Evolutionary conservation across 2,329 filamentous ascomycete genomes (phyloP).

Genomic region (Epichloe festucae): DNA sequence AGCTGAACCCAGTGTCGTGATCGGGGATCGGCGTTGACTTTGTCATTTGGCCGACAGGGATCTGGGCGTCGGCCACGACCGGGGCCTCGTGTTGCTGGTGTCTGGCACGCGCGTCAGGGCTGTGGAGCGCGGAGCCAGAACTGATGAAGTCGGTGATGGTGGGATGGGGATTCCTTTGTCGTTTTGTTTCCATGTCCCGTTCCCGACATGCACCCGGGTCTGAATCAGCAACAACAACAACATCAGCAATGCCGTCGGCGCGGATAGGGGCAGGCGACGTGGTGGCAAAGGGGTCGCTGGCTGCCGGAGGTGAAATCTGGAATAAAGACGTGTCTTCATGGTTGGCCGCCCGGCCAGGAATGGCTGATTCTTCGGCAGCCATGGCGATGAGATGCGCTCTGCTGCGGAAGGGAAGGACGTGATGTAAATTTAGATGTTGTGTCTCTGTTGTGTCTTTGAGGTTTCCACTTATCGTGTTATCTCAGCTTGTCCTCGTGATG

Average conservation of each 20-base stretch:
- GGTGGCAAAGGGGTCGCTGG: constrained; percentile 2
- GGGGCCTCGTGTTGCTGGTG: constrained; percentile 7
- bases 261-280: constrained; percentile 8
- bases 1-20: constrained; percentile 1
- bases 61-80: background rate
- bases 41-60: constrained; percentile 6
- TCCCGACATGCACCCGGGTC: background rate
- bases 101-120: constrained; percentile 7
- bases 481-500: constrained; percentile 9
- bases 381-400: constrained; percentile 1
- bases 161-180: background rate
- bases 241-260: background rate
- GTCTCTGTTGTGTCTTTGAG: background rate
- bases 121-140: constrained; percentile 6
- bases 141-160: constrained; percentile 5
- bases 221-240: background rate
- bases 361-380: background rate
- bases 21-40: constrained; percentile 5
- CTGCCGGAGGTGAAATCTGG: too few relatives aligned
- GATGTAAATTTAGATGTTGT: background rate
- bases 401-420: background rate
- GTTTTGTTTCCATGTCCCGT: background rate
- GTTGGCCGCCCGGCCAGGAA: background rate
- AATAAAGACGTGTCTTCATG: too few relatives aligned
- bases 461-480: background rate